Evolutionary conservation across 306 rosid genomes (phyloP).

Genomic region (Pterocarpus macrocarpus): DNA sequence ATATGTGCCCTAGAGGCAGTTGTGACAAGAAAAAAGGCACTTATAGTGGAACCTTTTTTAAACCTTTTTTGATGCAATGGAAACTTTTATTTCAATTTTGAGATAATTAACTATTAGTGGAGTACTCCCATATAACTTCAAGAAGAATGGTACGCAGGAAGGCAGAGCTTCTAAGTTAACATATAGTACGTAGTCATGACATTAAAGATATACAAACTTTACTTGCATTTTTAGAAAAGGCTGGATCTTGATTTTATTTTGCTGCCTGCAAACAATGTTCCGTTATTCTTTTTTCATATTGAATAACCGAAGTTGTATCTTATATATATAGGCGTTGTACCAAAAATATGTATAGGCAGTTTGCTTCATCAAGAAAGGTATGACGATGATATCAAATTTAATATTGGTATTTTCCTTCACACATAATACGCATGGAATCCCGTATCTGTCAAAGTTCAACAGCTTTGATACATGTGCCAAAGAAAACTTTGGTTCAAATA

Average conservation of each 20-base stretch:
- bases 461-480: background rate
- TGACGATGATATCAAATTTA: background rate
- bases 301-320: background rate
- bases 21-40: too few relatives aligned
- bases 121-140: too few relatives aligned
- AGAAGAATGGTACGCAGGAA: too few relatives aligned
- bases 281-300: background rate
- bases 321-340: background rate
- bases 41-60: too few relatives aligned
- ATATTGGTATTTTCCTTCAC: conserved; percentile 13
- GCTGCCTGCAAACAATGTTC: background rate
- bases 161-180: too few relatives aligned
- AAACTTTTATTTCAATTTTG: too few relatives aligned
- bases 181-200: too few relatives aligned
- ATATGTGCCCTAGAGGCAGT: too few relatives aligned
- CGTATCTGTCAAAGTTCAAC: conserved; percentile 11
- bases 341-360: background rate
- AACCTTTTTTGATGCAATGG: too few relatives aligned
- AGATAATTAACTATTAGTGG: too few relatives aligned
- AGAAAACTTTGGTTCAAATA: background rate
- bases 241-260: background rate
- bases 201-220: too few relatives aligned
- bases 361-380: conserved; percentile 20
- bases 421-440: background rate
- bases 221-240: background rate